These are phyloP conservation scores for Gloeostereum incarnatum DNA, from an alignment of 768 basidiomycete species.

Conservation along the genomic window DNA sequence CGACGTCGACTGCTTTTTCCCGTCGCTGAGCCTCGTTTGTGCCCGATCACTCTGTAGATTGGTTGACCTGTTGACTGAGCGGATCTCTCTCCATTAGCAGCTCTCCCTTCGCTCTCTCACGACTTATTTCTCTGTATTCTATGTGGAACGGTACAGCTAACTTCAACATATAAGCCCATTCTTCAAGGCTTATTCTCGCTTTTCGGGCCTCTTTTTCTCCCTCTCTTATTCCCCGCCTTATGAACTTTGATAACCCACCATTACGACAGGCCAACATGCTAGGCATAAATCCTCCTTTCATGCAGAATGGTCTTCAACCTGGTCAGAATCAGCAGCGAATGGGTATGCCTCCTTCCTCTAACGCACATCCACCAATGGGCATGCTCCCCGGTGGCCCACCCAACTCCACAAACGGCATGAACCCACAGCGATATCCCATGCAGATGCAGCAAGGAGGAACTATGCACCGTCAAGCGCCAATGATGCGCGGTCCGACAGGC, in stretches of 20 bases:
- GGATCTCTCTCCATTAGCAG: too few species aligned
- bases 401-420: constrained; percentile 16
- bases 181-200: too few species aligned
- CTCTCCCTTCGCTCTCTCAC: too few species aligned
- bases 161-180: too few species aligned
- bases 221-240: too few species aligned
- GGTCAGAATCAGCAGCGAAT: constrained; percentile 24
- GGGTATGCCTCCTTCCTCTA: constrained; percentile 22
- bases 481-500: constrained; percentile 1
- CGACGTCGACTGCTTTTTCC: constrained; percentile 7
- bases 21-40: constrained; percentile 9
- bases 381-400: constrained; percentile 22
- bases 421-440: constrained; percentile 12
- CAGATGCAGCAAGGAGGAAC: neutral
- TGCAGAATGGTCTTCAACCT: constrained; percentile 28
- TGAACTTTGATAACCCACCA: constrained; percentile 49
- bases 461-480: constrained; percentile 8
- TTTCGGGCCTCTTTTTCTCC: too few species aligned
- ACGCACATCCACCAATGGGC: constrained; percentile 23
- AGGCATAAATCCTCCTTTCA: constrained; percentile 20
- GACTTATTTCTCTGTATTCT: too few species aligned
- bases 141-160: too few species aligned
- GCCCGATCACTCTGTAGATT: too few species aligned
- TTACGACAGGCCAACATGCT: constrained; percentile 33
- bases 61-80: too few species aligned